These are phyloP conservation scores for Nelumbo lutea DNA, from an alignment of 164 flowering plant genomes.

Conservation along the genomic window DNA sequence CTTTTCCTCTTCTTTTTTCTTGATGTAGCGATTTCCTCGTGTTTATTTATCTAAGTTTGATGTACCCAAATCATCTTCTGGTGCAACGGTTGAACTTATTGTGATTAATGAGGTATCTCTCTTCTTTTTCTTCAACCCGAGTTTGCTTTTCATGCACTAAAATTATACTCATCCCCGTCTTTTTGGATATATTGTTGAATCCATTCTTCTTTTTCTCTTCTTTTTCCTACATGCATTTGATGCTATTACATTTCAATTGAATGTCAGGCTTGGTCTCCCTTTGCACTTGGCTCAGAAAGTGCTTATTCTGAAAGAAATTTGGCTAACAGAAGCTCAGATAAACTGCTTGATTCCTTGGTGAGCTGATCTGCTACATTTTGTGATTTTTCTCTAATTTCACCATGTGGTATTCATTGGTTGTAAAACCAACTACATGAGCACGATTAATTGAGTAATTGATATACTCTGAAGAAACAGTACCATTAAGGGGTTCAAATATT, in stretches of 20 bases:
- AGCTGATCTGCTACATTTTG: constrained; percentile 18
- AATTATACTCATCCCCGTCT: not conserved
- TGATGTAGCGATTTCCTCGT: constrained; percentile 56
- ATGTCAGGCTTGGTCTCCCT: constrained; percentile 81
- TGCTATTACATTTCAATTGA: not conserved
- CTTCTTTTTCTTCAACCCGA: not conserved
- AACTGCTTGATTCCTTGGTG: constrained; percentile 46
- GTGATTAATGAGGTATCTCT: constrained; percentile 51
- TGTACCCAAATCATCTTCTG: constrained; percentile 19
- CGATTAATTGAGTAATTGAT: no score
- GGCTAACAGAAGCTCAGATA: constrained; percentile 18
- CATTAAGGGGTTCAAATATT: no score
- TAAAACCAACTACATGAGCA: no score
- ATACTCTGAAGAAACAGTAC: no score
- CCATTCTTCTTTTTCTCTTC: not conserved
- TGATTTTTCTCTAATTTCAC: no score
- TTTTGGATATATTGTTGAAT: not conserved
- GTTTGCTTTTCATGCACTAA: not conserved
- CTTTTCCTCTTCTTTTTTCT: not conserved
- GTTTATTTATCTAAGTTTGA: constrained; percentile 27
- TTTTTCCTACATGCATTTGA: constrained; percentile 1
- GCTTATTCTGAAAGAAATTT: constrained; percentile 25
- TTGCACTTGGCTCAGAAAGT: constrained; percentile 37
- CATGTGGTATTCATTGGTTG: no score
- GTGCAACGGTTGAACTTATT: constrained; percentile 23